Percentiles rank a stretch among this genome's conserved stretches.
Conservation (phyloP, 257 asterid species). For the Thymus mandschuricus region DNA sequence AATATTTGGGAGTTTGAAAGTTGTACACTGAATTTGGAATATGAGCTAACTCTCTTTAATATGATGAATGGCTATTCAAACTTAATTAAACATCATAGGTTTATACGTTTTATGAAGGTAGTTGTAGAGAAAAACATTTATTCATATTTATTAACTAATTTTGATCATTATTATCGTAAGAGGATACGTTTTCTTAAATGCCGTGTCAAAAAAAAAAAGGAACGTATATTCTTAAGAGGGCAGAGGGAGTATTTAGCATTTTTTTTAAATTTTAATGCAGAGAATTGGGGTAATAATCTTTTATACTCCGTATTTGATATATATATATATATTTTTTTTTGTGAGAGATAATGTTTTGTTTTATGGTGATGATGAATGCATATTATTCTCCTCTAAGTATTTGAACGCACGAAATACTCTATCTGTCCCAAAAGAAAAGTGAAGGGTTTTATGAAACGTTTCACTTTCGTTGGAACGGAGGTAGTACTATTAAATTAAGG, state of each 20-base stretch:
- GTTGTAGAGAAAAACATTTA: neutral
- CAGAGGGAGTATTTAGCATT: neutral
- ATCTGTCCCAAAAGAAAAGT: too few species aligned
- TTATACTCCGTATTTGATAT: too few species aligned
- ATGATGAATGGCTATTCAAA: neutral
- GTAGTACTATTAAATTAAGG: neutral
- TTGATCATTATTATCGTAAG: neutral
- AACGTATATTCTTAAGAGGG: too few species aligned
- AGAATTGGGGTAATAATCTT: too few species aligned
- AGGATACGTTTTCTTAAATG: too few species aligned
- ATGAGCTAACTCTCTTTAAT: neutral
- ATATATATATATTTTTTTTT: too few species aligned
- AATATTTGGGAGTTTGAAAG: neutral
- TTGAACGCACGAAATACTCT: neutral
- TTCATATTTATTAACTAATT: neutral
- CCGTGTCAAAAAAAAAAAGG: too few species aligned
- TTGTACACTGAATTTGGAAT: slow-evolving; percentile 7
- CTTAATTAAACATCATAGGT: slow-evolving; percentile 11
- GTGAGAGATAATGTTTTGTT: neutral
- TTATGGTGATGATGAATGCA: neutral
- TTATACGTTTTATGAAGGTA: slow-evolving; percentile 14
- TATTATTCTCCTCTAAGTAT: neutral
- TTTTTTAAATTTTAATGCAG: too few species aligned
- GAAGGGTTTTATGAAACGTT: too few species aligned
- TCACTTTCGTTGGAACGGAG: too few species aligned